Percentiles rank a stretch among this genome's conserved stretches.
These are phyloP conservation scores for Phytophthora macrochlamydospora DNA, from an alignment of 352 stramenopile species.

Conservation along the genomic window DNA sequence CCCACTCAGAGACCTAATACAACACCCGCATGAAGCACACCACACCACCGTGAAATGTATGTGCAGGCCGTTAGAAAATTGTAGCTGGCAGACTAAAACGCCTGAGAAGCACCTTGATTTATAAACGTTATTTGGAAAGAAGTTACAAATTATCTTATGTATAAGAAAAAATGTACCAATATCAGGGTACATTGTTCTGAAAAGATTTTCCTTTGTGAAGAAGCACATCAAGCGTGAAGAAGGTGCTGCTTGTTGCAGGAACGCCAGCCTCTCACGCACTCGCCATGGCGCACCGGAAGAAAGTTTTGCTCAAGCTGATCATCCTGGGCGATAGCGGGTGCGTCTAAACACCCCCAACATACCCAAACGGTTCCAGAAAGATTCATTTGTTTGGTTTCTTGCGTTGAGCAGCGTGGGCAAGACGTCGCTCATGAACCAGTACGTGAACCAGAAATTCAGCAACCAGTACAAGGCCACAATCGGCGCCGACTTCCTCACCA, in stretches of 20 bases:
- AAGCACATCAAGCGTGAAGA: no score
- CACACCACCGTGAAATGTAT: no score
- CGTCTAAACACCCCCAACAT: constrained; percentile 26
- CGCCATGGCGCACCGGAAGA: constrained; percentile 91
- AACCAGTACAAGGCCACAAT: constrained; percentile 99
- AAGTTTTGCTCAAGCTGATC: constrained; percentile 97
- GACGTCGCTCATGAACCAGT: constrained; percentile 99
- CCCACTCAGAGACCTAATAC: no score
- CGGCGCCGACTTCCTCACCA: constrained; percentile 98
- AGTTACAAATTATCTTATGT: no score
- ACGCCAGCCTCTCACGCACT: background rate
- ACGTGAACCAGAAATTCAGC: constrained; percentile 98
- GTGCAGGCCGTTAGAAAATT: no score
- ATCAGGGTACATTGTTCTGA: no score
- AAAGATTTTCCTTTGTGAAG: no score
- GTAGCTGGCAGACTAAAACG: no score
- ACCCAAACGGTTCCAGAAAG: background rate
- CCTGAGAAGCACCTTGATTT: no score
- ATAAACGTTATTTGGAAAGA: no score
- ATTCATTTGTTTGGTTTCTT: background rate
- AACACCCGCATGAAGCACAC: no score
- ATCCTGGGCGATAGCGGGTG: constrained; percentile 98
- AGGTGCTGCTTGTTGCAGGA: background rate
- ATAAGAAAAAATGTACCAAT: no score
- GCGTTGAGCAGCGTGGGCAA: constrained; percentile 93